These are phyloP conservation scores for Eutrema japonicum DNA, from an alignment of 345 rosid species.

Conservation along the genomic window DNA sequence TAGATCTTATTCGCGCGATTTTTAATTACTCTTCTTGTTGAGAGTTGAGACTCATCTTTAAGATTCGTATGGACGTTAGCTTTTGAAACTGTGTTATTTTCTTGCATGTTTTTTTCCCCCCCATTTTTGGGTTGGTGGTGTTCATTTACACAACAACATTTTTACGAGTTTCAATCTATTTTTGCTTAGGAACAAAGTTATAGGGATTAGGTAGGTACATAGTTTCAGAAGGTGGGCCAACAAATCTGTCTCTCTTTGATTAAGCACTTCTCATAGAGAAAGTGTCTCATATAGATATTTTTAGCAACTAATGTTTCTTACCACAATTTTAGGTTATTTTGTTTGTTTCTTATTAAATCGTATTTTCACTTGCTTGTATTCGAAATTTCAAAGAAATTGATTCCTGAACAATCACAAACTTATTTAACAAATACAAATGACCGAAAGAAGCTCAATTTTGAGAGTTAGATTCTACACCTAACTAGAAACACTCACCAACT, in stretches of 20 bases:
- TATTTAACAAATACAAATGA: background rate
- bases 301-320: background rate
- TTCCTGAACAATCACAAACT: no score
- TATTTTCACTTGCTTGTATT: background rate
- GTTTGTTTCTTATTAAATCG: background rate
- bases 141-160: background rate
- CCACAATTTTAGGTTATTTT: background rate
- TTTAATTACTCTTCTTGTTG: background rate
- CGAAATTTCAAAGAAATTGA: no score
- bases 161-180: background rate
- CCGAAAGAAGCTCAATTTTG: background rate
- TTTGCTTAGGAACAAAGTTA: constrained; percentile 24
- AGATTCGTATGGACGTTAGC: background rate
- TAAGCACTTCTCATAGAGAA: constrained; percentile 7
- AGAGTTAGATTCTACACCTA: background rate
- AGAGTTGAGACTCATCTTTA: background rate
- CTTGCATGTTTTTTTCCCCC: background rate
- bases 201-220: constrained; percentile 7
- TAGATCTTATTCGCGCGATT: no score
- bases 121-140: background rate
- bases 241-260: constrained; percentile 11
- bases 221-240: constrained; percentile 21
- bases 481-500: background rate
- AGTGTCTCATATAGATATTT: background rate
- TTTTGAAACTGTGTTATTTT: constrained; percentile 13